Base-by-base conservation (phyloP, 345 rosid species). In the Gossypium ekmanianum region DNA sequence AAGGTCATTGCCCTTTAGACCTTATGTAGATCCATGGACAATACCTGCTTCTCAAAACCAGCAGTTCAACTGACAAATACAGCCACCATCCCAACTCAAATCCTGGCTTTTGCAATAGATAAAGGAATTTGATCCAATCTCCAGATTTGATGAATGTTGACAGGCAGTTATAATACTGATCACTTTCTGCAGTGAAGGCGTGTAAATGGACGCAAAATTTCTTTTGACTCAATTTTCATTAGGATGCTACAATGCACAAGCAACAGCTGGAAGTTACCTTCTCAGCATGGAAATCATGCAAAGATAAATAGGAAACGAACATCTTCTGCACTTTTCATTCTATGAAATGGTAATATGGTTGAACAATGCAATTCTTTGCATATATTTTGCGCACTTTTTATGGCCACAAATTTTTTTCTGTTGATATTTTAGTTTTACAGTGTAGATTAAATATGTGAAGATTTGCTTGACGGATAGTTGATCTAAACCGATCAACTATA, bases 1-100 rank as follows among this genome's bases (percentile, higher is more conserved):
- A 71, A 79, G 83, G 81, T 77, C 72, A 27, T 75, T 80, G 27
- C 76, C 58, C 71, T 79, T 71, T 9, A 76, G 81, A 61, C 74
- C 73, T 50, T 69, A 20, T 71, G 57, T 64, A 62, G 65, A 29
- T 62, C 50, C 74, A 22, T 43, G 44, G 7, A 20, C 54, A 52
- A 70, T 79, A 77, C 78, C 81, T 29, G 67, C 75, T 71, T 73
- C 75, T 20, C 78, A 63, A 50, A 47, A 73, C 79, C 79, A 45
- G 48, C 74, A 74, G 75, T 62, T 75, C 66, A 59, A 77, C 74
- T 74, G 76, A 64, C 75, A 76, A 72, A 78, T 64, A 77, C 34
- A 66, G 61, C 41, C 61, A 57, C 24, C 72, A 43, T 75, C 59
- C n/a, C 74, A n/a, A 57, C 59, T 77, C 66, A 50, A 68, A 74